Evolutionary conservation across 108 stramenopile genomes (phyloP), one percentile per base, ranked within the genome.

Genomic region (Skeletonema tropicum): DNA sequence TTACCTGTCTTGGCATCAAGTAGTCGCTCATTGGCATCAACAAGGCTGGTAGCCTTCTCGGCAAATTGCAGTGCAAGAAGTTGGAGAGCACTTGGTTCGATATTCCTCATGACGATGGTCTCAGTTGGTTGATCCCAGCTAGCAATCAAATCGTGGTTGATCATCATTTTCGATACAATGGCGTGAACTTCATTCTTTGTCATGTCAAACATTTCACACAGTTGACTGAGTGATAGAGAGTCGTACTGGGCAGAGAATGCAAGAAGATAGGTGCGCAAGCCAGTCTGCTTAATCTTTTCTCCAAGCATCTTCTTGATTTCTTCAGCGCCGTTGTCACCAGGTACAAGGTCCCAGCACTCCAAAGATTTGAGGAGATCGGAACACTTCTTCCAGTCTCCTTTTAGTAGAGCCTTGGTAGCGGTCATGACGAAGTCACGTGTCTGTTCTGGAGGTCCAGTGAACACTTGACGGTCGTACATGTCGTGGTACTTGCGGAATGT

Each of bases 71-170:
- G 85, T 8, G 99, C 97, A 73, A 97, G 89, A 36, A 90, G 65
- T 87, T 99, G 99, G 17, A 99, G 76, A 1, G 86, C 84, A 55
- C 89, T 92, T 9, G 96, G 88, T 60, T 98, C 95, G 38, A 90
- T 83, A 67, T 91, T 94, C 41, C 92, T 84, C 79, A 97, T 80
- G 17, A 99, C 96, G 70, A 98, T 91, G 10, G 97, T 97, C 66
- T 95, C 94, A 19, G 99, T 97, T n/a, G 96, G 95, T 82, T 98
- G 95, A 80, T 98, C 98, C 99, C 98, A 98, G 66, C 88, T 90
- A n/a, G 97, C 99, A 74, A 83, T 80, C 15, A 99, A 82, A 71
- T 99, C 98, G 36, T 92, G 85, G 71, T 96, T 94, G 89, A 99
- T 97, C 85, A 99, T 98, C 97, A 99, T 98, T 73, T 97, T 98